A percentile compares a stretch with the other conserved stretches of the same genome.
Evolutionary conservation across 257 asterid genomes (phyloP).

Genomic region (Osmanthus fragrans): DNA sequence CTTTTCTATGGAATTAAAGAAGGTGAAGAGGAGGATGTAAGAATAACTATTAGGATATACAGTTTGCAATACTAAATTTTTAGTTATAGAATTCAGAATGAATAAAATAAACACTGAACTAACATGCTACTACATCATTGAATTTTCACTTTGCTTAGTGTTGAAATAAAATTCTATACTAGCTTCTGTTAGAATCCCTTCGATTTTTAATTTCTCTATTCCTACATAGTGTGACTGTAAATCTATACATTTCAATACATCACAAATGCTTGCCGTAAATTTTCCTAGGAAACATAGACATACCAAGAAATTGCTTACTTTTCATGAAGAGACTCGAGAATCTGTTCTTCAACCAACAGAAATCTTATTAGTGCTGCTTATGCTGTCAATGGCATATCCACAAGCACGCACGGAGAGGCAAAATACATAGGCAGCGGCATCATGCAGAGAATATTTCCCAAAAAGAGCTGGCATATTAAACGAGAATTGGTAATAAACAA

Average conservation of each 20-base stretch:
- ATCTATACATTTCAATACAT: slow-evolving; percentile 21
- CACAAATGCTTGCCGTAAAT: neutral
- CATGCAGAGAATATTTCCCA: slow-evolving; percentile 86
- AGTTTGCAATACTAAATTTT: too few relatives aligned
- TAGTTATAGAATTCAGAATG: neutral
- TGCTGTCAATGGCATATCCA: neutral
- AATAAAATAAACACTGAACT: slow-evolving; percentile 4
- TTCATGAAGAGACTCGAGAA: slow-evolving; percentile 37
- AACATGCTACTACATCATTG: slow-evolving; percentile 17
- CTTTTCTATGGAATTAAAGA: neutral
- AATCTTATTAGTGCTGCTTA: neutral
- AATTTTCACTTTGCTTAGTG: slow-evolving; percentile 8
- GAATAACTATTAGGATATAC: neutral
- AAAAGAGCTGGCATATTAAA: slow-evolving; percentile 52
- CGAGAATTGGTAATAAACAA: neutral
- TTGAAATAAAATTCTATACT: slow-evolving; percentile 16
- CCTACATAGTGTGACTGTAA: slow-evolving; percentile 23
- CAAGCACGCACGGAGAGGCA: neutral
- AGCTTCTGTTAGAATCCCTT: slow-evolving; percentile 2
- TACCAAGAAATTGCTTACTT: slow-evolving; percentile 15
- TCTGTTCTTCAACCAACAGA: slow-evolving; percentile 26
- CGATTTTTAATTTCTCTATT: slow-evolving; percentile 3
- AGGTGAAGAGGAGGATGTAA: neutral
- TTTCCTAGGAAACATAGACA: slow-evolving; percentile 10
- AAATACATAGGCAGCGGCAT: slow-evolving; percentile 84